These are phyloP conservation scores for Stephanodiscus triporus DNA, from an alignment of 108 stramenopile genomes.

Conservation along the genomic window DNA sequence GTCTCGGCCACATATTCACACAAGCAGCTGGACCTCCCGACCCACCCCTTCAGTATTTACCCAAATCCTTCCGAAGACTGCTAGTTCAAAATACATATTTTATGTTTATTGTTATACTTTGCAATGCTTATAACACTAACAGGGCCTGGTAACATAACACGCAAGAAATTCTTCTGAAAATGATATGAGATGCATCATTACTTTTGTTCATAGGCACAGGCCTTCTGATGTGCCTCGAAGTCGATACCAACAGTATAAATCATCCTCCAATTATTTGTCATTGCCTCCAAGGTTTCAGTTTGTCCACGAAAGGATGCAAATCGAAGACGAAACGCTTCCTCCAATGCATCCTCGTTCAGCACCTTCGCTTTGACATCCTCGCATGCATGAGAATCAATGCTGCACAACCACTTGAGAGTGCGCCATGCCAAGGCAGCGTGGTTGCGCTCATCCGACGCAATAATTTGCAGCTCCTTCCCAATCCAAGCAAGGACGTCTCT, in stretches of 20 bases:
- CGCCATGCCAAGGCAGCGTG: conserved; percentile 64
- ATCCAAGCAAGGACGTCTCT: conserved; percentile 23
- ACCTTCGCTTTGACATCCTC: conserved; percentile 37
- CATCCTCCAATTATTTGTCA: conserved; percentile 3
- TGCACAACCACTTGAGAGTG: conserved; percentile 56
- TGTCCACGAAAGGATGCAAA: background rate
- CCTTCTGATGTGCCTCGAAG: background rate
- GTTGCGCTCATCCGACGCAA: conserved; percentile 55
- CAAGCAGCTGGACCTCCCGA: no score
- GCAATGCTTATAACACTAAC: no score
- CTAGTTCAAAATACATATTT: no score
- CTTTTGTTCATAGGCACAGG: background rate
- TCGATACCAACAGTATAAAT: background rate
- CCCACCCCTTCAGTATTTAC: no score
- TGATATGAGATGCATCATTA: no score
- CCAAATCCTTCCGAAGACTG: no score
- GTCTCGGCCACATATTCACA: no score
- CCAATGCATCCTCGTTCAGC: conserved; percentile 26
- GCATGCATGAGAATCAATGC: conserved; percentile 48
- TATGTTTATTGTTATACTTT: no score
- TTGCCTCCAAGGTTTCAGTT: background rate
- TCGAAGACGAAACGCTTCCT: conserved; percentile 5
- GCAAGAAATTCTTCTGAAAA: no score
- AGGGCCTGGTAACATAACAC: no score
- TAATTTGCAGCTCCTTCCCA: conserved; percentile 34